A percentile compares a stretch with the other conserved stretches of the same genome.
These are phyloP conservation scores for Cymbomonas tetramitiformis DNA, from an alignment of 139 green algal genomes.

Conservation along the genomic window DNA sequence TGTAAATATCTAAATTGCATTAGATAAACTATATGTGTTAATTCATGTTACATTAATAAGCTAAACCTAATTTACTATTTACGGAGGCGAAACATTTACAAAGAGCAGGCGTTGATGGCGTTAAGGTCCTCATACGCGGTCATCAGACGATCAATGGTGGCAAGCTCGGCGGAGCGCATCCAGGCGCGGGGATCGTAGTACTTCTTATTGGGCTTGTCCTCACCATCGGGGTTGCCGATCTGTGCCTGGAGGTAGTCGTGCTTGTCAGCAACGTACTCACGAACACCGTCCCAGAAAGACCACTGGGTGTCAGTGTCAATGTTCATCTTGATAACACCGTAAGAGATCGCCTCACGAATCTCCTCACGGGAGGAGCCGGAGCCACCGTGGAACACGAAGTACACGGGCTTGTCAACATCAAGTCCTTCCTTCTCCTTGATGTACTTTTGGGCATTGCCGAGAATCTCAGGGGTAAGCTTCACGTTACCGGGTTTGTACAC, in stretches of 20 bases:
- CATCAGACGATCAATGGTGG: slow-evolving; percentile 17
- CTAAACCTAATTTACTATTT: no score
- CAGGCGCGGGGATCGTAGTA: slow-evolving; percentile 32
- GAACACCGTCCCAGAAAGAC: slow-evolving; percentile 28
- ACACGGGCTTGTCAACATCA: slow-evolving; percentile 25
- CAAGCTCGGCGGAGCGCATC: slow-evolving; percentile 11
- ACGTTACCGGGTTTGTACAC: slow-evolving; percentile 36
- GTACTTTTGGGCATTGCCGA: slow-evolving; percentile 23
- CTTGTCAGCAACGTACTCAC: slow-evolving; percentile 20
- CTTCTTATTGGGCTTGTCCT: slow-evolving; percentile 36
- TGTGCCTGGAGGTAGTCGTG: slow-evolving; percentile 23
- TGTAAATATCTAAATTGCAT: no score
- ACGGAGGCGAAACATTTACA: slow-evolving; percentile 19
- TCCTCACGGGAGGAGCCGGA: slow-evolving; percentile 25
- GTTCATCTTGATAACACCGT: slow-evolving; percentile 40
- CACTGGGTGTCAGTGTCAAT: slow-evolving; percentile 38
- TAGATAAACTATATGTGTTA: no score
- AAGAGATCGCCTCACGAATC: slow-evolving; percentile 29
- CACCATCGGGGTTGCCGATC: slow-evolving; percentile 34
- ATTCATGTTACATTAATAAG: no score
- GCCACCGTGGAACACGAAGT: slow-evolving; percentile 37
- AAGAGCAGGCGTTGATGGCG: slow-evolving; percentile 15
- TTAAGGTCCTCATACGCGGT: slow-evolving; percentile 22
- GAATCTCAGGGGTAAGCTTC: slow-evolving; percentile 27
- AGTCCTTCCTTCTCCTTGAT: slow-evolving; percentile 22